Conservation (phyloP, 352 stramenopile species). For the Phytophthora quininea region DNA sequence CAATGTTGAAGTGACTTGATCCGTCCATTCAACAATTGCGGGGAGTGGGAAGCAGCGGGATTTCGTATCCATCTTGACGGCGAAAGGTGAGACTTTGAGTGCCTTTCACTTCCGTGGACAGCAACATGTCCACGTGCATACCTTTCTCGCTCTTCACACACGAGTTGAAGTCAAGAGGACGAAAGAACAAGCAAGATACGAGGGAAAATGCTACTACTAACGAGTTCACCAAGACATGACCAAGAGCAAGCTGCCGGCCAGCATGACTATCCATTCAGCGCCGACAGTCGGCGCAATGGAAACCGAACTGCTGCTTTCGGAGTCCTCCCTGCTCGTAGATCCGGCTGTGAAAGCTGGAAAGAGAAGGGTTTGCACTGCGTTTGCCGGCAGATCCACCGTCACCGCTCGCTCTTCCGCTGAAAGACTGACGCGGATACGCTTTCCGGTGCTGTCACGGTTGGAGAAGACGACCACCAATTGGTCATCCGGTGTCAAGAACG, state of each 20-base stretch:
- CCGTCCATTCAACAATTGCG: neutral
- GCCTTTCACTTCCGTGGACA: neutral
- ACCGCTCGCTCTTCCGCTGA: conserved; percentile 20
- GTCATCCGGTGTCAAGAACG: conserved; percentile 48
- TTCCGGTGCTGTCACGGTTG: conserved; percentile 43
- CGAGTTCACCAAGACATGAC: conserved; percentile 5
- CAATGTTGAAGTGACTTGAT: neutral
- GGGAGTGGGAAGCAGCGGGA: neutral
- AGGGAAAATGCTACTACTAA: neutral
- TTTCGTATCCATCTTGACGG: neutral
- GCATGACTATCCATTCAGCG: neutral
- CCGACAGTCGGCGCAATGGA: neutral
- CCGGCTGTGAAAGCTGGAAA: conserved; percentile 8
- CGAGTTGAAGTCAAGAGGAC: no score
- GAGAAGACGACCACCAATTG: conserved; percentile 40
- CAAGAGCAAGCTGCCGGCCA: conserved; percentile 5
- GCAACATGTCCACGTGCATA: neutral
- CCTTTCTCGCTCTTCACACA: neutral
- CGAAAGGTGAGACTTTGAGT: neutral
- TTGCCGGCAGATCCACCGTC: conserved; percentile 35
- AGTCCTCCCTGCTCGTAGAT: conserved; percentile 4
- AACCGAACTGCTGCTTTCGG: conserved; percentile 10
- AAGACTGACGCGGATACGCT: conserved; percentile 36
- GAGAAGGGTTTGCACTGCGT: conserved; percentile 40
- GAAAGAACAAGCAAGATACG: neutral